Percentiles rank a stretch among this genome's conserved stretches.
Conservation (phyloP, 257 asterid genomes). For the Solanum chilense region DNA sequence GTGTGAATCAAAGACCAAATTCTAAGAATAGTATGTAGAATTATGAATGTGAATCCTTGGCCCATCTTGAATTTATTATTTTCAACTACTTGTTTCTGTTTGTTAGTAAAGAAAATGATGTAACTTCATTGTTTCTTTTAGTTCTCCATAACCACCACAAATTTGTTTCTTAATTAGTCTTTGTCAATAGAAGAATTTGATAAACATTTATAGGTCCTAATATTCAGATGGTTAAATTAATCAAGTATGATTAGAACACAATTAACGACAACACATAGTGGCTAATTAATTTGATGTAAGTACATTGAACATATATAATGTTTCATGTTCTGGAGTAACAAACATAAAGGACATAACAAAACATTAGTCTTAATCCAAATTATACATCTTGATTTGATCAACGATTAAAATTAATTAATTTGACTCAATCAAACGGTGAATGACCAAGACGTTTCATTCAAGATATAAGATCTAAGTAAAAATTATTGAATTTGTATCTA, state of each 20-base stretch:
- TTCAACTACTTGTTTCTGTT: not conserved
- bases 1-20: not conserved
- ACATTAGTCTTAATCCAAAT: not conserved
- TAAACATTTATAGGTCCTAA: not conserved
- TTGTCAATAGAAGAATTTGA: not conserved
- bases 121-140: not conserved
- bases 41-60: not conserved
- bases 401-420: not conserved
- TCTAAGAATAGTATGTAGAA: not conserved
- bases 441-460: not conserved
- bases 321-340: not conserved
- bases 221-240: not conserved
- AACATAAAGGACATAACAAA: not conserved
- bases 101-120: not conserved
- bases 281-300: not conserved
- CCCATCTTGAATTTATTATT: not conserved
- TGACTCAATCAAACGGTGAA: not conserved
- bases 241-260: not conserved
- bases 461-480: not conserved
- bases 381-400: not conserved
- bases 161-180: not conserved
- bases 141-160: not conserved
- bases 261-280: not conserved
- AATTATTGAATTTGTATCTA: not conserved
- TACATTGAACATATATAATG: not conserved